Conservation (phyloP, 345 rosid species). For the Capsella bursapastoris region DNA sequence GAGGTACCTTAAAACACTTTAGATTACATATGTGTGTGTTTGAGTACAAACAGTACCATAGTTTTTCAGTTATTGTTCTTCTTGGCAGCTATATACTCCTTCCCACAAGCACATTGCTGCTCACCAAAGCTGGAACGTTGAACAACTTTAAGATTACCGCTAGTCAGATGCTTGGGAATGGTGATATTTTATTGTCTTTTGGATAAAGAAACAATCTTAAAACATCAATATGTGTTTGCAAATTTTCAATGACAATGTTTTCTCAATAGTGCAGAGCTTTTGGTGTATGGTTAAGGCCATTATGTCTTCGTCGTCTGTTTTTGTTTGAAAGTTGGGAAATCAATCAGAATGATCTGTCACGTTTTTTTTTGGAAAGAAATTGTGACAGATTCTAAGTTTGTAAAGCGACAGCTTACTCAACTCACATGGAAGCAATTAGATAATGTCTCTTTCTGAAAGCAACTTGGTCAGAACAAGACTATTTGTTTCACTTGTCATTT, state of each 20-base stretch:
- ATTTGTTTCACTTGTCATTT: conserved; percentile 2
- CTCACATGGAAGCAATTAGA: conserved; percentile 35
- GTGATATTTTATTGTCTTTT: not conserved
- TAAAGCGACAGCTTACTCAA: conserved; percentile 34
- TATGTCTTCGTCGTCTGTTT: conserved; percentile 13
- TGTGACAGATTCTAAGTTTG: conserved; percentile 29
- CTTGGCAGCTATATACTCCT: conserved; percentile 66
- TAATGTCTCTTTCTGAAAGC: conserved; percentile 33
- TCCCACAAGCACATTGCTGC: conserved; percentile 70
- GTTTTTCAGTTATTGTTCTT: not conserved
- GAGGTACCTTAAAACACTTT: conserved; percentile 9
- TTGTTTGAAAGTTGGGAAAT: not conserved
- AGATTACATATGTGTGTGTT: not conserved
- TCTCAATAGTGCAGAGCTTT: conserved; percentile 27
- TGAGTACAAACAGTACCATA: not conserved
- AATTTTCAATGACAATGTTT: conserved; percentile 4
- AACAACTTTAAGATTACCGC: conserved; percentile 1
- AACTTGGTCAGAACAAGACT: conserved; percentile 4
- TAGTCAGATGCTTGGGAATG: not conserved
- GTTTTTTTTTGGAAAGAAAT: not conserved
- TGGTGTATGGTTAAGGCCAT: conserved; percentile 28
- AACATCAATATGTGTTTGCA: conserved; percentile 12
- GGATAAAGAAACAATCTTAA: conserved; percentile 14
- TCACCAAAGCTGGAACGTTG: conserved; percentile 76
- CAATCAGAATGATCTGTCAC: conserved; percentile 20